Conservation (phyloP, 176 grass and related monocot genomes). For the Oryza glumipatula region DNA sequence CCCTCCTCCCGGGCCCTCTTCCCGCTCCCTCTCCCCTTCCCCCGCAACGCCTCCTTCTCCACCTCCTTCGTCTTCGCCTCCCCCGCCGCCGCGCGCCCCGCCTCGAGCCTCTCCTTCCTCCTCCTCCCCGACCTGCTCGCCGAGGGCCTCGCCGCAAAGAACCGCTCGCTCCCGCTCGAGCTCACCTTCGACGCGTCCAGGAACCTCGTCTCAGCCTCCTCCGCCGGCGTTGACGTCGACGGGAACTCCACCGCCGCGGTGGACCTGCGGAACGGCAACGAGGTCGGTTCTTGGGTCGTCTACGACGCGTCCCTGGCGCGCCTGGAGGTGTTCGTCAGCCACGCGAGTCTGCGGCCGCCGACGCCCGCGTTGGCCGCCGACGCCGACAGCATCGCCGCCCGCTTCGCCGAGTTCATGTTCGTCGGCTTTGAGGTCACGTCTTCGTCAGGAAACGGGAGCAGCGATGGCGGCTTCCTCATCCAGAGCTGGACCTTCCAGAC, state of each 20-base stretch:
- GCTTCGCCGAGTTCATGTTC: constrained; percentile 56
- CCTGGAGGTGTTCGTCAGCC: constrained; percentile 49
- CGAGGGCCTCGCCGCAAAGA: not conserved
- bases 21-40: constrained; percentile 34
- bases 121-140: constrained; percentile 41
- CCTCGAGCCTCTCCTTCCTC: constrained; percentile 39
- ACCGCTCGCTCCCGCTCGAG: constrained; percentile 38
- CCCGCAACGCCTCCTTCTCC: constrained; percentile 38
- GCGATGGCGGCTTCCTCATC: constrained; percentile 40
- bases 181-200: constrained; percentile 34
- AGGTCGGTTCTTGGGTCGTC: constrained; percentile 44
- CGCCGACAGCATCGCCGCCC: constrained; percentile 11
- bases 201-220: constrained; percentile 10
- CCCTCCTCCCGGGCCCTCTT: constrained; percentile 46
- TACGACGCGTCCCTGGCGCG: constrained; percentile 26
- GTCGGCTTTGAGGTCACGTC: constrained; percentile 48
- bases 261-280: constrained; percentile 38
- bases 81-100: constrained; percentile 21
- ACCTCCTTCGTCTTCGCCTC: constrained; percentile 43
- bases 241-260: constrained; percentile 37
- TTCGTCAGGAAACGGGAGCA: constrained; percentile 27
- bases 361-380: constrained; percentile 22
- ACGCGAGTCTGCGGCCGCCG: constrained; percentile 32
- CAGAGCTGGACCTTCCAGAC: constrained; percentile 58
- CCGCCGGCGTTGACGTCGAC: not conserved